Evolutionary conservation across 78 protist genomes (phyloP), one percentile per base, ranked within the genome.

Genomic region (Dictyostelium firmibasis): DNA sequence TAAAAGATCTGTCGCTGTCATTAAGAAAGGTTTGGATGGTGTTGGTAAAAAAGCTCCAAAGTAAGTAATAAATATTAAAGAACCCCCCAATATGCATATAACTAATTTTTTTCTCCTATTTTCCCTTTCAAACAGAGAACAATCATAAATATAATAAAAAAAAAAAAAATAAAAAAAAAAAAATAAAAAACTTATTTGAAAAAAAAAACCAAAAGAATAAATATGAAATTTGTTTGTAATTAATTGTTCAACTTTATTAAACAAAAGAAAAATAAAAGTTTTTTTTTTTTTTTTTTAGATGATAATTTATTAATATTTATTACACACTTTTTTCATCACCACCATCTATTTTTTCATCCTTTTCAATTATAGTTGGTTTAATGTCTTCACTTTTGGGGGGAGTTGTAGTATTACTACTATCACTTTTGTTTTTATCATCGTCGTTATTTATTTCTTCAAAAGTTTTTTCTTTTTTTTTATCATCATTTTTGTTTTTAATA

Each of bases 1-100:
- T 5, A 91, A 91, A 67, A 57, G 98, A 27, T 91, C 98, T 14
- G 99, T 98, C 18, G 91, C 97, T 11, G 89, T 91, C 57, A 97
- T 98, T 94, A 98, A 97, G 96, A 88, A 91, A n/a, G 98, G 98
- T 86, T 95, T 86, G 97, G 92, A 92, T 60, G 47, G 60, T 41
- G 98, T 70, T 29, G 94, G 94, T 79, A 89, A 89, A 84, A 89
- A 89, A 81, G 95, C 62, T 44, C 79, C 76, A 44, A 89, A 89
- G 83, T 77, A 77, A 41, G 83, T 77, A 41, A 18, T 16, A 10
- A n/a, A 8, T 18, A 4, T 36, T 36, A 6, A 50, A 16, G 16
- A 16, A 16, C 3, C n/a, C n/a, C n/a, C n/a, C 11, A 50, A 50
- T 13, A 50, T 4, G 20, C 20, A 57, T 20, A 20, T 57, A 57